Percentiles rank a stretch among this genome's conserved stretches.
Conservation (phyloP, 768 basidiomycete species). For the Hygrocybe punicea region DNA sequence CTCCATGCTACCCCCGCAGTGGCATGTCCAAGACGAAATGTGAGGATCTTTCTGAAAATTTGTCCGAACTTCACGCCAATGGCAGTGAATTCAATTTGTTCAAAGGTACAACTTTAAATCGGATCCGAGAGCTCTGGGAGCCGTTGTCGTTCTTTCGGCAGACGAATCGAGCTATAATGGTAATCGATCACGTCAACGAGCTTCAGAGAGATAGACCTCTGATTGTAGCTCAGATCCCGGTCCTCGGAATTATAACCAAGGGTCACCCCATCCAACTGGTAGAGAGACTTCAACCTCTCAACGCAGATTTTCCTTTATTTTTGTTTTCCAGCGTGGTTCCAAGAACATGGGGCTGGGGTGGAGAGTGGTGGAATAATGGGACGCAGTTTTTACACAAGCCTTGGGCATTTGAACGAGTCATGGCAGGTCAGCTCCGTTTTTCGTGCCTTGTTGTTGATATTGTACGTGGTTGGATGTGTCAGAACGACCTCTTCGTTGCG, state of each 20-base stretch:
- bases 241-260: slow-evolving; percentile 56
- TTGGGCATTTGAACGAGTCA: slow-evolving; percentile 77
- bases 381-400: slow-evolving; percentile 78
- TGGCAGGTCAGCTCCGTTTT: slow-evolving; percentile 53
- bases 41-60: slow-evolving; percentile 26
- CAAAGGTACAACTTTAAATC: slow-evolving; percentile 68
- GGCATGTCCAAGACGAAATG: slow-evolving; percentile 61
- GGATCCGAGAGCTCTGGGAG: slow-evolving; percentile 63
- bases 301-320: background rate
- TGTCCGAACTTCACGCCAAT: background rate
- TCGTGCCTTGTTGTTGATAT: background rate
- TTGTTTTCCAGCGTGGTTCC: slow-evolving; percentile 67
- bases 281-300: slow-evolving; percentile 16
- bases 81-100: background rate
- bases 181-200: slow-evolving; percentile 16
- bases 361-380: slow-evolving; percentile 50
- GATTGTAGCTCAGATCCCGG: slow-evolving; percentile 38
- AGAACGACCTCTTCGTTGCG: slow-evolving; percentile 65
- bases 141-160: slow-evolving; percentile 58
- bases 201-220: background rate
- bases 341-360: slow-evolving; percentile 68
- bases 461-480: background rate
- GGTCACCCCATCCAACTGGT: slow-evolving; percentile 77
- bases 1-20: slow-evolving; percentile 46
- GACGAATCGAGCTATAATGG: slow-evolving; percentile 63